Conservation (phyloP, 192 early-diverging fungal species). For the Dispira simplex region DNA sequence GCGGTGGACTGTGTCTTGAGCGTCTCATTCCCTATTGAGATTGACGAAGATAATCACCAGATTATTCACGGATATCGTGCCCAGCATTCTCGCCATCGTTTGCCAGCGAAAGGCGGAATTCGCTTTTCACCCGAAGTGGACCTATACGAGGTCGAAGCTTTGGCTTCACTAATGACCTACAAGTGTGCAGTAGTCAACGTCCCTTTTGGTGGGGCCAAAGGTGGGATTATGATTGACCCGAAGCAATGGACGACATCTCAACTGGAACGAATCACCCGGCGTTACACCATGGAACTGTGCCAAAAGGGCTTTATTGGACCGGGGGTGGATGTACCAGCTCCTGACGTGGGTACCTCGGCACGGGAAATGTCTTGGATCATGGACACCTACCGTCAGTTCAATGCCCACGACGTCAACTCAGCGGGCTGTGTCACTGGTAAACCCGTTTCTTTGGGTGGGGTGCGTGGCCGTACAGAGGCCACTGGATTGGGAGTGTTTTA, state of each 20-base stretch:
- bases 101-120: slow-evolving; percentile 72
- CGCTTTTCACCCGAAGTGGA: slow-evolving; percentile 65
- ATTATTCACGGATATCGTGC: slow-evolving; percentile 67
- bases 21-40: slow-evolving; percentile 65
- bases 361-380: slow-evolving; percentile 80
- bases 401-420: slow-evolving; percentile 63
- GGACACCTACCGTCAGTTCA: slow-evolving; percentile 75
- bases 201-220: slow-evolving; percentile 66
- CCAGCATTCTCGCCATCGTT: slow-evolving; percentile 68
- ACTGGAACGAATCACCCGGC: slow-evolving; percentile 65
- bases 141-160: slow-evolving; percentile 65
- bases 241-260: slow-evolving; percentile 54
- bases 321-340: slow-evolving; percentile 68
- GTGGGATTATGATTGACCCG: slow-evolving; percentile 69
- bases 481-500: slow-evolving; percentile 74
- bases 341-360: slow-evolving; percentile 64
- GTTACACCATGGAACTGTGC: slow-evolving; percentile 68
- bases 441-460: slow-evolving; percentile 60
- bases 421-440: slow-evolving; percentile 74
- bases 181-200: slow-evolving; percentile 79
- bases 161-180: slow-evolving; percentile 72
- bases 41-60: slow-evolving; percentile 39
- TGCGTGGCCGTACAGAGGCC: slow-evolving; percentile 70
- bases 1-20: slow-evolving; percentile 54
- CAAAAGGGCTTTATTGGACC: slow-evolving; percentile 80